phyloP scores from a whole-genome alignment of 1,139 yeast species.

The Pneumocystis murina region DNA sequence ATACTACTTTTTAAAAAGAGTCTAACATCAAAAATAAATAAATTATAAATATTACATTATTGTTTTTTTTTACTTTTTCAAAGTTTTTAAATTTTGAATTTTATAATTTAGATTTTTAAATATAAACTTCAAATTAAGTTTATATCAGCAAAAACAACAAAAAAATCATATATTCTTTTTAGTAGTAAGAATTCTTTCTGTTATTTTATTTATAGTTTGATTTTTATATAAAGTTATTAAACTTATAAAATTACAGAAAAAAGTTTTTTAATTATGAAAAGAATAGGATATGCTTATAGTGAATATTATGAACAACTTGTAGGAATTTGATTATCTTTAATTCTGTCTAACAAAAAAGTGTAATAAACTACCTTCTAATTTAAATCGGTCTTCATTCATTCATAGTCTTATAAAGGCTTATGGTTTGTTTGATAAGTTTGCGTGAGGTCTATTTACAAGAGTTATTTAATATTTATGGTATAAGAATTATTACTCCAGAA shows the following conservation, averaged over 20 bases:
- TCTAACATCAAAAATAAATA: background rate
- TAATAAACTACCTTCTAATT: background rate
- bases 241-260: background rate
- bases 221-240: background rate
- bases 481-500: background rate
- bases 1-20: background rate
- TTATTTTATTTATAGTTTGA: background rate
- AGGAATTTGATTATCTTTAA: slow-evolving; percentile 39
- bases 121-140: background rate
- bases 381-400: slow-evolving; percentile 36
- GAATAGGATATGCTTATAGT: slow-evolving; percentile 21
- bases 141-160: too few species aligned
- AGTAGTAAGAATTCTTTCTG: background rate
- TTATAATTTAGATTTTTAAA: background rate
- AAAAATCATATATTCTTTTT: too few species aligned
- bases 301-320: slow-evolving; percentile 24
- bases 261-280: background rate
- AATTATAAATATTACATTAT: background rate
- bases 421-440: slow-evolving; percentile 22
- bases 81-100: background rate
- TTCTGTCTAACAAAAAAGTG: slow-evolving; percentile 7
- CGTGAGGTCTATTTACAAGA: slow-evolving; percentile 1
- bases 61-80: background rate
- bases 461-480: background rate
- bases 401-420: slow-evolving; percentile 32